Conservation (phyloP, 352 stramenopile genomes). For the Pythium folliculosum region DNA sequence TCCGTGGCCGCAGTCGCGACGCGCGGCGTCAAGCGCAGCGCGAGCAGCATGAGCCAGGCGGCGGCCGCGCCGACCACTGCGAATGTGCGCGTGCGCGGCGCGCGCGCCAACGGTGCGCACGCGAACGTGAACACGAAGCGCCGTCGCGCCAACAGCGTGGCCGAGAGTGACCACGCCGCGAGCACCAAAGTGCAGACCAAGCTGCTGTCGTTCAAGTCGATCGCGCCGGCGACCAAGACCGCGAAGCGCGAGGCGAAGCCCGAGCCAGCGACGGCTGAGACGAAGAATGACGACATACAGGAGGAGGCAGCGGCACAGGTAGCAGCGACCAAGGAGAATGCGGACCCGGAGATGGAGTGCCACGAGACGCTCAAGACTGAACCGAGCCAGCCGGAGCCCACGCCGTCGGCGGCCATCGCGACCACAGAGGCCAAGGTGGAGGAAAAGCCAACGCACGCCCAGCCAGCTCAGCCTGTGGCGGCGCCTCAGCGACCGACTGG, state of each 20-base stretch:
- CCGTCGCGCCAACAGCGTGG: slow-evolving; percentile 41
- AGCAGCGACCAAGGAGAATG: no score
- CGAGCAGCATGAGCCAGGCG: slow-evolving; percentile 4
- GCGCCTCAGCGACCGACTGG: background rate
- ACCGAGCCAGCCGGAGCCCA: slow-evolving; percentile 10
- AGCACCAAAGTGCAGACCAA: slow-evolving; percentile 67
- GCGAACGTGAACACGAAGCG: slow-evolving; percentile 8
- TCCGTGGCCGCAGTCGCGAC: background rate
- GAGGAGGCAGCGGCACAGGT: background rate
- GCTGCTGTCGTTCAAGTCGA: slow-evolving; percentile 64
- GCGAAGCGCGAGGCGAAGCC: slow-evolving; percentile 15
- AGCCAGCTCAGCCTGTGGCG: background rate
- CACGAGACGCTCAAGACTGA: slow-evolving; percentile 24
- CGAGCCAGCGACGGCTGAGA: background rate
- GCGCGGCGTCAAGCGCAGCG: slow-evolving; percentile 15
- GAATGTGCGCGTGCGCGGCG: slow-evolving; percentile 8
- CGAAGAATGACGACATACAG: background rate
- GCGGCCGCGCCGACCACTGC: background rate
- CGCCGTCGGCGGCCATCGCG: background rate
- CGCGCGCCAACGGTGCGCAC: background rate
- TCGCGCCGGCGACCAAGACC: slow-evolving; percentile 23
- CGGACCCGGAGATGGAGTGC: slow-evolving; percentile 17
- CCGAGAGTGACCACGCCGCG: slow-evolving; percentile 12
- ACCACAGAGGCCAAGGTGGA: background rate
- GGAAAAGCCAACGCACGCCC: background rate